Conservation (phyloP, 1,139 yeast genomes). For the Arxiozyma slooffiae region DNA sequence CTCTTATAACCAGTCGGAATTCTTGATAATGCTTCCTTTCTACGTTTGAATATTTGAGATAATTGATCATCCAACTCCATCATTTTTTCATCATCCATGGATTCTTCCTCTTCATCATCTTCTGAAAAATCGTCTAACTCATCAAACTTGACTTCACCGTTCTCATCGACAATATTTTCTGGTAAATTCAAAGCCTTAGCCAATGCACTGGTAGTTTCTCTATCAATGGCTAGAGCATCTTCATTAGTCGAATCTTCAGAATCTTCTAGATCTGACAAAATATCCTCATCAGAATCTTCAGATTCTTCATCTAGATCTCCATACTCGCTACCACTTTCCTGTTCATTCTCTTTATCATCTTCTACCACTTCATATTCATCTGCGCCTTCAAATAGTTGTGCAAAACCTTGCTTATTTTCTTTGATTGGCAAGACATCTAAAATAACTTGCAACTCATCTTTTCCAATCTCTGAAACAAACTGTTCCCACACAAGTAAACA, state of each 20-base stretch:
- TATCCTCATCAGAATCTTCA: constrained; percentile 28
- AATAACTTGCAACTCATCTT: constrained; percentile 46
- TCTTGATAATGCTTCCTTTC: constrained; percentile 50
- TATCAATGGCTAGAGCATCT: constrained; percentile 35
- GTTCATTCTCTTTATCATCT: constrained; percentile 72
- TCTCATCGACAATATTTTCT: constrained; percentile 36
- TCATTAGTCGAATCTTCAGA: constrained; percentile 22
- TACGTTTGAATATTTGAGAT: constrained; percentile 73
- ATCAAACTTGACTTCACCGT: constrained; percentile 43
- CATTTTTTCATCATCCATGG: constrained; percentile 98
- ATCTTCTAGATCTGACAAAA: constrained; percentile 26
- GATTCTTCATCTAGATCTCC: constrained; percentile 42
- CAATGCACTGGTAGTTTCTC: constrained; percentile 54
- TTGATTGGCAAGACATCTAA: constrained; percentile 60
- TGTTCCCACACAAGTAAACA: constrained; percentile 72
- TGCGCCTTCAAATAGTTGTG: constrained; percentile 59
- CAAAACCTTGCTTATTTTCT: constrained; percentile 80
- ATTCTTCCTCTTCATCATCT: constrained; percentile 43
- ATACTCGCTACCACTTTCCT: constrained; percentile 53
- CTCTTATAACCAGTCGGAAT: constrained; percentile 54
- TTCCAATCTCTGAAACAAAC: constrained; percentile 40
- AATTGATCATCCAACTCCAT: constrained; percentile 84
- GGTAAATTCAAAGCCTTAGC: constrained; percentile 74
- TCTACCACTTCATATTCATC: constrained; percentile 56
- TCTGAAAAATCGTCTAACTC: constrained; percentile 42